Evolutionary conservation across 306 rosid species (phyloP), one percentile per base, ranked within the genome.

Genomic region (Mucuna pruriens): DNA sequence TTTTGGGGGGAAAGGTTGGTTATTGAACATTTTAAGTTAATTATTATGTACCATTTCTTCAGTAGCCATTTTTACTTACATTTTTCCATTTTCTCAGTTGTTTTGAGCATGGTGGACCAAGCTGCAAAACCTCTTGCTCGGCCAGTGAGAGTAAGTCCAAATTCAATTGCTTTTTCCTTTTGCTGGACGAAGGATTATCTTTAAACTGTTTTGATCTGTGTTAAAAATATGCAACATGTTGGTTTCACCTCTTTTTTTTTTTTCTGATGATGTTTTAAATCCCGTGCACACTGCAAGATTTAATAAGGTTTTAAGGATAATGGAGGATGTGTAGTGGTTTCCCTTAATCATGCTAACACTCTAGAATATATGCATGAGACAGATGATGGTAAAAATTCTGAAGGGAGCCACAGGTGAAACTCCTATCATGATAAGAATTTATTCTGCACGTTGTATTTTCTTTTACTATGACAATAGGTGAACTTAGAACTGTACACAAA

Each of bases 71-170:
- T 81, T 54, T 85, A 63, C 64, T 69, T 79, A 52, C 20, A 55
- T 52, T 66, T 42, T 85, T 79, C 57, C 64, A 80, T 70, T 85
- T 82, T 64, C 52, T 65, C 84, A 95, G 99, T 93, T 90, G 97
- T 66, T 85, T 82, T 95, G 77, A 91, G 99, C 90, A 95, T 93
- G 98, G 98, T 88, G 77, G 97, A 95, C 83, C 98, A 95, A 89
- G 98, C 99, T 80, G 97, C 97, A 74, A 95, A 95, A 77, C 98
- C 99, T 84, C 96, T 95, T 81, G 96, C 97, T 31, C 93, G 96
- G 58, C 99, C 99, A 73, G 99, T 95, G 77, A 90, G 71, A 82
- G 97, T 93, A 90, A 85, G 94, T 76, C 42, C 57, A 82, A 54
- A 70, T 42, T 65, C 75, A 15, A 25, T 77, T 69, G 7, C 20